Base-by-base conservation (phyloP, 202 grass and related monocot species). In the Musa balbisiana region DNA sequence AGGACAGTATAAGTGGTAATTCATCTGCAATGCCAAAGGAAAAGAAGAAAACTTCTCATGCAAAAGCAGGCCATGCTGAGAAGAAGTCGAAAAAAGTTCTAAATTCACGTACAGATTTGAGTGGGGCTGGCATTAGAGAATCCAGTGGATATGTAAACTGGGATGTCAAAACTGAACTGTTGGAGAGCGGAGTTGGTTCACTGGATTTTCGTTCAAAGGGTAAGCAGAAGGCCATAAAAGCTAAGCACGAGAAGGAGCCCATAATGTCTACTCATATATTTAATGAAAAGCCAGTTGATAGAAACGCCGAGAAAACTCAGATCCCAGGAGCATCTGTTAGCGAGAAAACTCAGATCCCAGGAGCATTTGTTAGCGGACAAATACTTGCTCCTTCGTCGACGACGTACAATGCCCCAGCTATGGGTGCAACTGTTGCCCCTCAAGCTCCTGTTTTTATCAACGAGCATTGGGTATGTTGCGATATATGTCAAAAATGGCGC, bases 401-500 rank as follows among this genome's bases (percentile, higher is more conserved):
- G 81, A 79, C 77, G 73, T 67, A 72, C 59, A 84, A 83, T 87
- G 73, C 64, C 68, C 77, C 82, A 79, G 79, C 84, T 80, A 62
- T 80, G 70, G 81, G 82, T 62, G 67, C 81, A 85, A 78, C 80
- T 78, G 62, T 82, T 73, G 62, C 56, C 55, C 81, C 79, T 79
- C 67, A 81, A 77, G 77, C 81, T 11, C 86, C 90, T 49, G 77
- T 89, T 17, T 78, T 94, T 79, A 99, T 99, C 83, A 51, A 99
- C 49, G 95, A 99, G 79, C 72, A 95, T 87, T 99, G 95, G 95
- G 95, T 99, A 74, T 76, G 65, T 80, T 99, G 95, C 88, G 95
- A 95, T 78, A 92, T 85, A 76, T 95, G 95, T 73, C 77, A 90
- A 59, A 92, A 82, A 87, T 99, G 95, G 95, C 88, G 95, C 86